Evolutionary conservation across 2,329 filamentous ascomycete genomes (phyloP).

Genomic region (Hypoxylon sp.): DNA sequence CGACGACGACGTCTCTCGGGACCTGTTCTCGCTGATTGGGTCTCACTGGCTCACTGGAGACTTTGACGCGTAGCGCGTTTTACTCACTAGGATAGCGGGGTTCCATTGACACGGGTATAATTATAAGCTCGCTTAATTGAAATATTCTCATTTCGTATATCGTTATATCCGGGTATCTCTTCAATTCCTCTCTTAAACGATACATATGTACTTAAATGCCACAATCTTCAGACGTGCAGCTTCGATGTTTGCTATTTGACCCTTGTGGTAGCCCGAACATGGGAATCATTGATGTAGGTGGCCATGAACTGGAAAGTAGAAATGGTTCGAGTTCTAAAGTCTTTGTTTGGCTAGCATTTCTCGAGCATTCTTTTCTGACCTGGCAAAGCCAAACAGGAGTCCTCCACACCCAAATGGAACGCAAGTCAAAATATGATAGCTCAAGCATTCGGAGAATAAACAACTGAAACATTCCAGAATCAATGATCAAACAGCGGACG

Average conservation of each 20-base stretch:
- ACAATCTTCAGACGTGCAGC: too few relatives aligned
- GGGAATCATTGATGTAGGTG: background rate
- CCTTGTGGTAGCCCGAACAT: background rate
- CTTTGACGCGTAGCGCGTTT: conserved; percentile 46
- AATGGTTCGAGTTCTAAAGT: background rate
- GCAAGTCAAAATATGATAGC: conserved; percentile 5
- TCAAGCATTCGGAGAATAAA: conserved; percentile 32
- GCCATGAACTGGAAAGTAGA: background rate
- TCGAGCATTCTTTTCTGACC: background rate
- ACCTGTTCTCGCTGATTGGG: conserved; percentile 12
- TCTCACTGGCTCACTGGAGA: conserved; percentile 31
- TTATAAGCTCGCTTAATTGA: background rate
- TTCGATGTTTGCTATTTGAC: background rate
- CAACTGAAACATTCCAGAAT: conserved; percentile 36
- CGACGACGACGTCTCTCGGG: conserved; percentile 5
- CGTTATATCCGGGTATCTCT: background rate
- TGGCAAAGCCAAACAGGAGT: background rate
- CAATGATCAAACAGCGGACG: conserved; percentile 15
- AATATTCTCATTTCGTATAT: background rate
- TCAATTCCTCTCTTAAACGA: background rate
- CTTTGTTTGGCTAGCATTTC: background rate
- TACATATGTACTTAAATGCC: background rate
- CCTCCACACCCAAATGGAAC: background rate
- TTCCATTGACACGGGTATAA: conserved; percentile 13
- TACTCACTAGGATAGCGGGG: conserved; percentile 21